Conservation (phyloP, 2,329 filamentous ascomycete genomes). For the Stemphylium lycopersici region DNA sequence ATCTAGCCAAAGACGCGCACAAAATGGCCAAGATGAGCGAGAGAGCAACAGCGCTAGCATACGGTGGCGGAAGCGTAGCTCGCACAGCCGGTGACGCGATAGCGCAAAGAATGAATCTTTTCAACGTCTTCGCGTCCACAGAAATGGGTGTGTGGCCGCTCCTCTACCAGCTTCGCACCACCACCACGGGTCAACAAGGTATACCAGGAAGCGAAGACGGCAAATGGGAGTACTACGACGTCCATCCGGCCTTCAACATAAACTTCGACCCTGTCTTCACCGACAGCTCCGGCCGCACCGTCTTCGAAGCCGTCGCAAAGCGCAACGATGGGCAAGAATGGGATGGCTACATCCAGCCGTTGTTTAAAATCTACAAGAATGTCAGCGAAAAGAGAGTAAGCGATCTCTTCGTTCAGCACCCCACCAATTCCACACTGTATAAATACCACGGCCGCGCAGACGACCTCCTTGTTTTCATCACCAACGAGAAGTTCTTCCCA, state of each 20-base stretch:
- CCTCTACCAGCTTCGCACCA: background rate
- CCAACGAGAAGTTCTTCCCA: constrained; percentile 31
- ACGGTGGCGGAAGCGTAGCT: constrained; percentile 17
- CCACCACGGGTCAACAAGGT: no score
- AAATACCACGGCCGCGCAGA: constrained; percentile 28
- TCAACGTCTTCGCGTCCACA: constrained; percentile 12
- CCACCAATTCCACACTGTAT: constrained; percentile 15
- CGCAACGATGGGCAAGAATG: constrained; percentile 10
- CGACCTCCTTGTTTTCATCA: constrained; percentile 26
- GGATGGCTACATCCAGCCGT: constrained; percentile 20
- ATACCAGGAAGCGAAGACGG: background rate
- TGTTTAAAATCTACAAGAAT: constrained; percentile 26
- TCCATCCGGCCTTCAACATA: constrained; percentile 21
- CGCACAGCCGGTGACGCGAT: constrained; percentile 7
- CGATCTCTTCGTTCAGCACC: constrained; percentile 26
- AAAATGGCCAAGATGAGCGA: constrained; percentile 3
- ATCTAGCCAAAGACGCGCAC: constrained; percentile 6
- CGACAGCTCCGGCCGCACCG: background rate
- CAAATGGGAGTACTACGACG: constrained; percentile 12
- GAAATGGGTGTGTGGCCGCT: constrained; percentile 17
- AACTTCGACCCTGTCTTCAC: constrained; percentile 7
- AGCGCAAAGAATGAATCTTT: constrained; percentile 1
- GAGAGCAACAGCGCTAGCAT: constrained; percentile 2
- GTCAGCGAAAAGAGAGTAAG: constrained; percentile 19
- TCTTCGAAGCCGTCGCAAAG: constrained; percentile 24